These are phyloP conservation scores for Silene noctiflora DNA, from an alignment of 179 eudicot genomes.

Conservation along the genomic window DNA sequence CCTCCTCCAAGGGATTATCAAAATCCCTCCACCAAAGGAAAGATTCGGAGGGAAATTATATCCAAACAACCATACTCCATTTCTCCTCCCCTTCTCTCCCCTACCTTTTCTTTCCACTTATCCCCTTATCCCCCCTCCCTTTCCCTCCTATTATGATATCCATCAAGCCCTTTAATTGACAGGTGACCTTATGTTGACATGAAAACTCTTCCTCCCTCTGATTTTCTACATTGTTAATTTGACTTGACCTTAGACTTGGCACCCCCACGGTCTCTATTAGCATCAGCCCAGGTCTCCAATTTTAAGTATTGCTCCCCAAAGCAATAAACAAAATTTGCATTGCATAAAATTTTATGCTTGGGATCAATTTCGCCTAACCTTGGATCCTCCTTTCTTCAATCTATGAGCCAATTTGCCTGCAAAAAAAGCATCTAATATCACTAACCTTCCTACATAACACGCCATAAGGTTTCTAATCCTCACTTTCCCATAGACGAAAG, in stretches of 20 bases:
- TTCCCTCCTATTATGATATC: no score
- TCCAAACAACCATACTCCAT: no score
- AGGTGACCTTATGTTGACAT: neutral
- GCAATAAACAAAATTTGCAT: neutral
- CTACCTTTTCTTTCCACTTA: no score
- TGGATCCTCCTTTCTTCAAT: slow-evolving; percentile 82
- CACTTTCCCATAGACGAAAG: neutral
- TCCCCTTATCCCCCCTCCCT: no score
- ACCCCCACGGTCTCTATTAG: neutral
- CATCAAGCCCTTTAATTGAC: no score
- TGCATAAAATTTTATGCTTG: slow-evolving; percentile 4
- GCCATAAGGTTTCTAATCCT: neutral
- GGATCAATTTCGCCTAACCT: slow-evolving; percentile 46
- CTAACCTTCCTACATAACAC: neutral
- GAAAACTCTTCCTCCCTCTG: neutral
- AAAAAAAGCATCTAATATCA: slow-evolving; percentile 22
- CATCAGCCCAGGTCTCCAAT: neutral
- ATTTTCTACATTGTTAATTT: neutral
- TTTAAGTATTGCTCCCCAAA: neutral
- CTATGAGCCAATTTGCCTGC: slow-evolving; percentile 92
- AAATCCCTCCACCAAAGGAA: no score
- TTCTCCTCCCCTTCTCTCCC: no score
- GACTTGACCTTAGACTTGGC: neutral
- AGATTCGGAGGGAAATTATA: no score
- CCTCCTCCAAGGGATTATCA: no score